A percentile compares a stretch with the other conserved stretches of the same genome.
phyloP scores from a whole-genome alignment of 2,329 filamentous ascomycete species.

The Colletotrichum simmondsii region DNA sequence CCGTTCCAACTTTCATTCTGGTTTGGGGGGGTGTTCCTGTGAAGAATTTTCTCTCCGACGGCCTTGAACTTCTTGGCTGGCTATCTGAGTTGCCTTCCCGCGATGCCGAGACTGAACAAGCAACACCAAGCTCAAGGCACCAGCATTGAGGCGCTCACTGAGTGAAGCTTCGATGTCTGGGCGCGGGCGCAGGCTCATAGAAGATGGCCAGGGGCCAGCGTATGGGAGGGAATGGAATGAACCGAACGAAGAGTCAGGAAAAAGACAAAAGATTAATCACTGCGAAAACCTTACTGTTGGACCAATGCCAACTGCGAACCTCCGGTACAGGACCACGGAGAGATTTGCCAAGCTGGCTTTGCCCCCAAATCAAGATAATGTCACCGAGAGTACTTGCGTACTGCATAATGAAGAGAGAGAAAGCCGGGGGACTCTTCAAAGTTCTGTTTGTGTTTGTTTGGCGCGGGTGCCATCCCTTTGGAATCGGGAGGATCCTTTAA shows the following conservation, averaged over 20 bases:
- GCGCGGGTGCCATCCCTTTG: slow-evolving; percentile 5
- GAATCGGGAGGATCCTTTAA: slow-evolving; percentile 16
- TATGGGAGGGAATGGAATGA: background rate
- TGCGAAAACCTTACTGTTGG: background rate
- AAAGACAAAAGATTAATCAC: background rate
- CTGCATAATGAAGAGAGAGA: background rate
- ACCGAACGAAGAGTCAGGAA: background rate
- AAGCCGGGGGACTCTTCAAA: background rate
- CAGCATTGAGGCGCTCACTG: background rate
- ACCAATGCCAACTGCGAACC: slow-evolving; percentile 10
- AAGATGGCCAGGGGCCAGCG: background rate
- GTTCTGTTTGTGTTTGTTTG: slow-evolving; percentile 18
- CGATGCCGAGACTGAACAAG: slow-evolving; percentile 19
- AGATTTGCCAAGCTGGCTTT: background rate
- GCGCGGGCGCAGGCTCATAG: background rate
- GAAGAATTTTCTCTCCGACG: background rate
- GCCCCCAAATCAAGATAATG: background rate
- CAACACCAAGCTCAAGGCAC: slow-evolving; percentile 19
- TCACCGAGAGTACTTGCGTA: background rate
- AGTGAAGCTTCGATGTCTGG: background rate
- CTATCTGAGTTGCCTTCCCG: background rate
- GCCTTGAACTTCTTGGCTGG: background rate
- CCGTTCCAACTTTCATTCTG: background rate
- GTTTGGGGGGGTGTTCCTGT: background rate
- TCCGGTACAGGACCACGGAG: background rate